Percentiles rank a stretch among this genome's conserved stretches.
These are phyloP conservation scores for Loxodes magnus DNA, from an alignment of 73 alveolate species.

Conservation along the genomic window DNA sequence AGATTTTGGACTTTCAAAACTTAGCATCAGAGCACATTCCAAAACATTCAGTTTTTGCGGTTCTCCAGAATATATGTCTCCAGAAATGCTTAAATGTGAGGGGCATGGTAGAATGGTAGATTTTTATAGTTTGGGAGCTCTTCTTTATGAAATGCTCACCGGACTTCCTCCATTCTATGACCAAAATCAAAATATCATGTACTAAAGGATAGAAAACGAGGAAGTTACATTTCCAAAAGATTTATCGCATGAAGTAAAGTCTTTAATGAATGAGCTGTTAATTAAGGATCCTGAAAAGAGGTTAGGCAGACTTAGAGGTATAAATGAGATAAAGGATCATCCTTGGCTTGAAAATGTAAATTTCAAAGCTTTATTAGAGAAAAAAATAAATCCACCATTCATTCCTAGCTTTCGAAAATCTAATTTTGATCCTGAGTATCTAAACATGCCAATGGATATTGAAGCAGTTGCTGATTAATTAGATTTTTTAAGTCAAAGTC, in stretches of 20 bases:
- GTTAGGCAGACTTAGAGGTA: slow-evolving; percentile 52
- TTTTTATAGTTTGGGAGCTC: slow-evolving; percentile 25
- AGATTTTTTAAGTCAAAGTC: too few relatives aligned
- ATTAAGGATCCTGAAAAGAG: slow-evolving; percentile 68
- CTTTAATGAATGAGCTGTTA: slow-evolving; percentile 45
- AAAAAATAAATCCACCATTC: slow-evolving; percentile 54
- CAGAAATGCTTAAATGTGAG: slow-evolving; percentile 14
- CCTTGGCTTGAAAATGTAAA: slow-evolving; percentile 52
- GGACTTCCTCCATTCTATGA: slow-evolving; percentile 43
- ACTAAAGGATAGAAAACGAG: slow-evolving; percentile 22
- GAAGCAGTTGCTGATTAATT: too few relatives aligned
- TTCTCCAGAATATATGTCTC: slow-evolving; percentile 11
- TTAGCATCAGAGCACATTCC: not conserved
- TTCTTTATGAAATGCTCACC: slow-evolving; percentile 39
- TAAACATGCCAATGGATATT: not conserved
- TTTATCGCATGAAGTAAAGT: slow-evolving; percentile 25
- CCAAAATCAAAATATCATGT: slow-evolving; percentile 21
- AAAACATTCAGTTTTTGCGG: slow-evolving; percentile 10
- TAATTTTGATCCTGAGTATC: slow-evolving; percentile 61
- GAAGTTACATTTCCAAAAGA: slow-evolving; percentile 15
- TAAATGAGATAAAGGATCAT: slow-evolving; percentile 49
- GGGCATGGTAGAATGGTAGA: slow-evolving; percentile 36
- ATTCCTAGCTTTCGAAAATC: slow-evolving; percentile 35
- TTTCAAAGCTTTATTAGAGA: slow-evolving; percentile 38
- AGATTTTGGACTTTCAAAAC: slow-evolving; percentile 4